Conservation (phyloP, 176 grass and related monocot species). For the Dactylis glomerata region DNA sequence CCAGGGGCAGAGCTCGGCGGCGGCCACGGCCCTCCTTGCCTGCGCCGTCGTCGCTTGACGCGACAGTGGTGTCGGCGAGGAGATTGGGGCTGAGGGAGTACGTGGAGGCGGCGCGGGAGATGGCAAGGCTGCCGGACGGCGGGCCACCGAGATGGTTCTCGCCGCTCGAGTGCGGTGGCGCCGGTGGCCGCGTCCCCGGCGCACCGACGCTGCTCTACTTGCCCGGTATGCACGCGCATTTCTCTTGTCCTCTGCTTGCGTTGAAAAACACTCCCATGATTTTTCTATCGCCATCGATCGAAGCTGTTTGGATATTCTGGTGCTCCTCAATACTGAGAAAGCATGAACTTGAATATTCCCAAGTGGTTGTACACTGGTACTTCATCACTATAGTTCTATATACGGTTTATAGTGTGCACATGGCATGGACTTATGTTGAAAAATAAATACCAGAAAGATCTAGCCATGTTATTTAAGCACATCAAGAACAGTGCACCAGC, state of each 20-base stretch:
- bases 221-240: conserved; percentile 43
- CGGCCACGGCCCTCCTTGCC: background rate
- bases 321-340: background rate
- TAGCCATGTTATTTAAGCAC: background rate
- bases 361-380: too few relatives aligned
- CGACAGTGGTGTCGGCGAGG: background rate
- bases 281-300: background rate
- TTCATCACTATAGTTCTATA: too few relatives aligned
- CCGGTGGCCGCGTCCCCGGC: conserved; percentile 24
- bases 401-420: too few relatives aligned
- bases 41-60: background rate
- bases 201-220: conserved; percentile 82
- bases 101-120: conserved; percentile 40
- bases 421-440: background rate
- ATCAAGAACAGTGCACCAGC: background rate
- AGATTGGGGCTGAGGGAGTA: conserved; percentile 33
- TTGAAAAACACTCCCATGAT: background rate
- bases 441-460: background rate
- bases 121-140: conserved; percentile 26
- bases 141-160: conserved; percentile 77
- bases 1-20: background rate
- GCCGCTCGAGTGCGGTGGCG: conserved; percentile 48
- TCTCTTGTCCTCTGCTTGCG: background rate
- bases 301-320: background rate
- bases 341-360: too few relatives aligned